Evolutionary conservation across 257 asterid genomes (phyloP).

Genomic region (Handroanthus guayacan): DNA sequence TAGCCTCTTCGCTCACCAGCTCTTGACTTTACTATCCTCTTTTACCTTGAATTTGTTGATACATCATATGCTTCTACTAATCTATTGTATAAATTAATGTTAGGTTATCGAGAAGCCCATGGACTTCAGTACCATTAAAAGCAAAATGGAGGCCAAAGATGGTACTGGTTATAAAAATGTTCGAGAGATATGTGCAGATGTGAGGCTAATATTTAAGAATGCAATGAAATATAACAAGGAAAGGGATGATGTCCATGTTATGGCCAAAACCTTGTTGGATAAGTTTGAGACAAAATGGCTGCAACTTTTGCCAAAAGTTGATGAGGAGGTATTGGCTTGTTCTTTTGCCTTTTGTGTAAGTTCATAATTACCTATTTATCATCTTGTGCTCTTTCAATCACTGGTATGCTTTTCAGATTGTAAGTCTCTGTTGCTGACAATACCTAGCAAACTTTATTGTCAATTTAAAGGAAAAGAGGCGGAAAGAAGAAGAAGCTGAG

Average conservation of each 20-base stretch:
- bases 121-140: slow-evolving; percentile 88
- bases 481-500: slow-evolving; percentile 82
- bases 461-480: slow-evolving; percentile 65
- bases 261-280: slow-evolving; percentile 82
- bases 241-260: slow-evolving; percentile 84
- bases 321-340: slow-evolving; percentile 73
- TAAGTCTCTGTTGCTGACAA: neutral
- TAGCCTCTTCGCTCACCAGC: neutral
- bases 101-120: slow-evolving; percentile 96
- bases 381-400: slow-evolving; percentile 26
- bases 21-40: neutral
- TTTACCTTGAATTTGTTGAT: neutral
- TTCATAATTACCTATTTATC: neutral
- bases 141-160: slow-evolving; percentile 90
- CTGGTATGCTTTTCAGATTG: slow-evolving; percentile 1
- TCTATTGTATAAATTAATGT: slow-evolving; percentile 5
- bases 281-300: slow-evolving; percentile 92
- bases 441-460: neutral
- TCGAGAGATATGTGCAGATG: slow-evolving; percentile 86
- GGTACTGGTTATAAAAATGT: slow-evolving; percentile 82
- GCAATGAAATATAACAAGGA: slow-evolving; percentile 90
- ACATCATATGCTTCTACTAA: slow-evolving; percentile 21
- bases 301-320: slow-evolving; percentile 88
- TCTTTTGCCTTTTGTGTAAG: neutral
- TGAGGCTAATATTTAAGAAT: slow-evolving; percentile 86